Percentiles rank a stretch among this genome's conserved stretches.
phyloP scores from a whole-genome alignment of 2,329 filamentous ascomycete species.

The Cercospora nicotianae region DNA sequence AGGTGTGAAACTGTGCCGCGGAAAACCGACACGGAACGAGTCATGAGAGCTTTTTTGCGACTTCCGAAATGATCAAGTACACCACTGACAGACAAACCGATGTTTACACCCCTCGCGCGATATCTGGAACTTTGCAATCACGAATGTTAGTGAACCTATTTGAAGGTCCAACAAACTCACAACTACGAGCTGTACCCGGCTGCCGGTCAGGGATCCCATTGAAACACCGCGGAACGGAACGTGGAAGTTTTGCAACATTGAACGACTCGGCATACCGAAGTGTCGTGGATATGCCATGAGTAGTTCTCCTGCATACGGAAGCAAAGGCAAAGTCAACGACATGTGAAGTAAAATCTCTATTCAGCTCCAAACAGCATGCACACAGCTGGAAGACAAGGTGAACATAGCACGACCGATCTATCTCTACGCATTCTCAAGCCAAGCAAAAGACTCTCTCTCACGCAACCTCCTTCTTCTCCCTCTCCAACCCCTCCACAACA shows the following conservation, averaged over 20 bases:
- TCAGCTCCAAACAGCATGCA: background rate
- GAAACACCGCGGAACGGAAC: background rate
- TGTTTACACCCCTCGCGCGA: background rate
- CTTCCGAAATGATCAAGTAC: background rate
- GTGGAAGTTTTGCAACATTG: background rate
- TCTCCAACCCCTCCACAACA: constrained; percentile 32
- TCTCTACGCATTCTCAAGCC: background rate
- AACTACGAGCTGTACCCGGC: background rate
- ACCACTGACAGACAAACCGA: background rate
- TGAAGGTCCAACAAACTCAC: background rate
- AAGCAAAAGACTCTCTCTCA: background rate
- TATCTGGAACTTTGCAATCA: background rate
- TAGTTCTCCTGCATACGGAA: background rate
- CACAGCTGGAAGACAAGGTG: background rate
- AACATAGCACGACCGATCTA: background rate
- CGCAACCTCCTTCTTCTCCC: background rate
- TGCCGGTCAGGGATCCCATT: background rate
- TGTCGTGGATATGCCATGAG: background rate
- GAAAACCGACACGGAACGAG: background rate
- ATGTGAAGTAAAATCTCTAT: background rate
- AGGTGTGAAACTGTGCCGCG: background rate
- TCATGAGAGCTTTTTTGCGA: background rate
- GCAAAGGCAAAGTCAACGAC: background rate
- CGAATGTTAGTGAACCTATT: background rate
- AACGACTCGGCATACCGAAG: background rate